These are phyloP conservation scores for Diutina mesorugosa DNA, from an alignment of 1,139 yeast genomes.

Conservation along the genomic window DNA sequence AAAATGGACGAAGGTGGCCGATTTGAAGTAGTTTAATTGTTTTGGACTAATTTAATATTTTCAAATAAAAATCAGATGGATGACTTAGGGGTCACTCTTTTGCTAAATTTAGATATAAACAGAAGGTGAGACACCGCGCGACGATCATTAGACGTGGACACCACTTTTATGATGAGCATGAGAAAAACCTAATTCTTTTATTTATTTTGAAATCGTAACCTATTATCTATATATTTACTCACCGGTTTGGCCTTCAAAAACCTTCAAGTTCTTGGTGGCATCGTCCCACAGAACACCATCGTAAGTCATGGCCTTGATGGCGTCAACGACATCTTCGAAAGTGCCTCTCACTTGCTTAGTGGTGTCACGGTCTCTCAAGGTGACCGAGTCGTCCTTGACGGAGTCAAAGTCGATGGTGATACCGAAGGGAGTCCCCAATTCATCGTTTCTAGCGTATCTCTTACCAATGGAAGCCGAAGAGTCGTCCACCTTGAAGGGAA, in stretches of 20 bases:
- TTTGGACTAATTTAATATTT: too few relatives aligned
- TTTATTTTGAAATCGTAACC: neutral
- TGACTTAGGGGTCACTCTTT: too few relatives aligned
- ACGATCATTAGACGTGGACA: too few relatives aligned
- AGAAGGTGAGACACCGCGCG: too few relatives aligned
- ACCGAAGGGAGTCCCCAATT: constrained; percentile 98
- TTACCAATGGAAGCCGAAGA: constrained; percentile 97
- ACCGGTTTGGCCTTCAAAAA: constrained; percentile 26
- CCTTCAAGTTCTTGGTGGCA: constrained; percentile 59
- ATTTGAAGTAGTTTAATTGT: too few relatives aligned
- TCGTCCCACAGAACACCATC: constrained; percentile 70
- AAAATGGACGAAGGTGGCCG: too few relatives aligned
- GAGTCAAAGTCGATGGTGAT: constrained; percentile 96
- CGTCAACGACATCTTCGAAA: constrained; percentile 61
- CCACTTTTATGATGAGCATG: too few relatives aligned
- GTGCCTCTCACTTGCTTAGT: constrained; percentile 96
- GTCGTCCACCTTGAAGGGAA: constrained; percentile 94
- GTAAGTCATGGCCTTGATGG: constrained; percentile 67
- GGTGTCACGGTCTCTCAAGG: constrained; percentile 96
- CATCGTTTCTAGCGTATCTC: constrained; percentile 98
- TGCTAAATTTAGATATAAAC: too few relatives aligned
- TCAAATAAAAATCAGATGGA: too few relatives aligned
- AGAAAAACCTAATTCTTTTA: neutral
- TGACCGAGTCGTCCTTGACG: constrained; percentile 76
- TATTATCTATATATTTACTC: neutral